These are phyloP conservation scores for Neodidymelliopsis sp. DNA, from an alignment of 2,329 filamentous ascomycete species.

Conservation along the genomic window DNA sequence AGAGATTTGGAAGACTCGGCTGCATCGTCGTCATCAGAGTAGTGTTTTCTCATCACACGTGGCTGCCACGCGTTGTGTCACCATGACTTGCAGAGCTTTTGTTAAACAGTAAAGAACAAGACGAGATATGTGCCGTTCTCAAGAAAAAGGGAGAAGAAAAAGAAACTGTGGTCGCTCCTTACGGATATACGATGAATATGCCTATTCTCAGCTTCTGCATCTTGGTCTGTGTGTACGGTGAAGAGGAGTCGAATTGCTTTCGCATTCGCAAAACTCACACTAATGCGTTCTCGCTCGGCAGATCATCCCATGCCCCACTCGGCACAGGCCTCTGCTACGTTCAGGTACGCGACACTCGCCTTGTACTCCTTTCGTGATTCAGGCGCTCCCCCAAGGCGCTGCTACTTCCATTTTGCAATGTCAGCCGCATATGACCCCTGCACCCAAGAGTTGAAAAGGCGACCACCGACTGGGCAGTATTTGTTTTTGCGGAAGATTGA, in stretches of 20 bases:
- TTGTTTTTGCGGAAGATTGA: neutral
- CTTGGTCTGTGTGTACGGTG: no score
- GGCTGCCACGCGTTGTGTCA: neutral
- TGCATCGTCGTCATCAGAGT: no score
- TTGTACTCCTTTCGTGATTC: conserved; percentile 7
- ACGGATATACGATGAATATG: no score
- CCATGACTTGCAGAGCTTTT: neutral
- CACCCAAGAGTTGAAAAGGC: neutral
- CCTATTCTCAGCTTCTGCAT: no score
- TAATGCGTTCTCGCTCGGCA: conserved; percentile 8
- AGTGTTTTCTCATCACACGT: neutral
- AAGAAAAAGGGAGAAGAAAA: no score
- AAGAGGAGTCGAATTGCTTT: neutral
- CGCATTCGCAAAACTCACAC: neutral
- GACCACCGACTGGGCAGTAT: conserved; percentile 5
- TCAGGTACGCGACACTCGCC: conserved; percentile 13
- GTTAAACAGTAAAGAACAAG: no score
- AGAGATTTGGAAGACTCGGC: no score
- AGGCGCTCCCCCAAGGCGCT: conserved; percentile 13
- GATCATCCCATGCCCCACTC: conserved; percentile 9
- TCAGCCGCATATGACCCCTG: conserved; percentile 5
- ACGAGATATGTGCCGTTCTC: no score
- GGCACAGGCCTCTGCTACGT: conserved; percentile 12
- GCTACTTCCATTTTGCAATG: conserved; percentile 8
- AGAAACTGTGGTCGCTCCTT: no score